Evolutionary conservation across 352 stramenopile genomes (phyloP), one percentile per base, ranked within the genome.

Genomic region (Phytophthora fragariaefolia): DNA sequence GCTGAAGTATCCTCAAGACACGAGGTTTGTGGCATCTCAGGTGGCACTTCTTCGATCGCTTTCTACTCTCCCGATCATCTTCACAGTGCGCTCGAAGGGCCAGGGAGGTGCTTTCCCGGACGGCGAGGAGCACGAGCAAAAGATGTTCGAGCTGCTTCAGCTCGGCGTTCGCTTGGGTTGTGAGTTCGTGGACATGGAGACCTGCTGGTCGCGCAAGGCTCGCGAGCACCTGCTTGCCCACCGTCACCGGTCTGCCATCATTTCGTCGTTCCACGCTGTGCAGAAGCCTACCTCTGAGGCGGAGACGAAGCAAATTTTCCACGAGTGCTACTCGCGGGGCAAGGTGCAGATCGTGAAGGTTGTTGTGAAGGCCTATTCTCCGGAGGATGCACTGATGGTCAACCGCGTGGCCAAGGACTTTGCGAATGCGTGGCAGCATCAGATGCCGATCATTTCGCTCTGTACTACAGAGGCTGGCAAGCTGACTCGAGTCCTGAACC

Each of bases 141-240:
- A 91, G 47, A 90, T 95, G 74, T 90, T 93, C 63, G 73, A 95
- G 28, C 70, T 99, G 48, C 81, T 99, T 15, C 73, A 90, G 8
- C 78, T 98, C 27, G 96, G 96, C 42, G 76, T 99, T 57, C 89
- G 95, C 3, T 86, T 93, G 52, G 97, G 95, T 13, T 97, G 96
- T 43, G 97, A 99, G 73, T 96, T 98, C 53, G 80, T 99, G 36
- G 97, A 99, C 74, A 88, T 99, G 40, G 97, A 99, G 74, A 96
- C 91, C 30, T 92, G 82, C 65, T 92, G 85, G 84, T 83, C 83
- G 20, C 69, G 86, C 65, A 52, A 93, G 80, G 89, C 87, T 76
- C 81, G 80, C 56, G 63, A 81, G 28, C 40, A 83, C 1, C 27
- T 95, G 45, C 58, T 93, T 24, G 59, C 70, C 22, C 49, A 69